Conservation (phyloP, 2,329 filamentous ascomycete species). For the Cercospora nicotianae region DNA sequence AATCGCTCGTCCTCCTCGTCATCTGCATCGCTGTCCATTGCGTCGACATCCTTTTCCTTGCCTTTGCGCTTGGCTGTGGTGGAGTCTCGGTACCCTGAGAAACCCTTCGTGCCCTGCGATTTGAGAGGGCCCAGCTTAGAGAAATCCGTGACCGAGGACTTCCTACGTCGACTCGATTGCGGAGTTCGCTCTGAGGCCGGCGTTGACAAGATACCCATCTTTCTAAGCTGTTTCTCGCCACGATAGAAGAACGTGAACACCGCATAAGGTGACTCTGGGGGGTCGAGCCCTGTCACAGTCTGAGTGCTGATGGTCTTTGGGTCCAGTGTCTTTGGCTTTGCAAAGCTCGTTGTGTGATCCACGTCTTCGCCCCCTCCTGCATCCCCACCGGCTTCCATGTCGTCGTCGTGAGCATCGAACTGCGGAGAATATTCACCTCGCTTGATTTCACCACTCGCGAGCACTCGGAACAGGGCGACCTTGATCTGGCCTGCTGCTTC, state of each 20-base stretch:
- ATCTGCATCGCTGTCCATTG: constrained; percentile 75
- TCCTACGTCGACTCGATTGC: constrained; percentile 64
- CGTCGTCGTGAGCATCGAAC: constrained; percentile 94
- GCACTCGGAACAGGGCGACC: constrained; percentile 90
- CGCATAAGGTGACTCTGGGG: constrained; percentile 92
- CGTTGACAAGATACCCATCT: constrained; percentile 84
- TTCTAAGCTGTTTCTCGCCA: constrained; percentile 90
- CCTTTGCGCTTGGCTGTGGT: constrained; percentile 58
- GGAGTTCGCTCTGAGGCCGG: constrained; percentile 61
- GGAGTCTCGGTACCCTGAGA: constrained; percentile 71
- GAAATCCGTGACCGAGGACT: constrained; percentile 82
- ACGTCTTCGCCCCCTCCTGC: constrained; percentile 74
- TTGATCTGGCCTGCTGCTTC: constrained; percentile 98
- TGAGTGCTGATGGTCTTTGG: constrained; percentile 98
- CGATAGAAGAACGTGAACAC: constrained; percentile 98
- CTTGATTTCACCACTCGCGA: constrained; percentile 96
- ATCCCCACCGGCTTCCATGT: constrained; percentile 58
- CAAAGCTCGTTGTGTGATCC: constrained; percentile 96
- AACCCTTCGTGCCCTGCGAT: constrained; percentile 82
- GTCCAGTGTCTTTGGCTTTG: constrained; percentile 92
- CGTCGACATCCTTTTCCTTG: constrained; percentile 54
- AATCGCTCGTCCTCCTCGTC: constrained; percentile 64
- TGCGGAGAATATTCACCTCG: constrained; percentile 97
- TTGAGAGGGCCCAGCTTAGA: constrained; percentile 81
- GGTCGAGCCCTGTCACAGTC: constrained; percentile 97